These are phyloP conservation scores for Pseudozyma sp. DNA, from an alignment of 1,284 basidiomycete genomes.

Conservation along the genomic window DNA sequence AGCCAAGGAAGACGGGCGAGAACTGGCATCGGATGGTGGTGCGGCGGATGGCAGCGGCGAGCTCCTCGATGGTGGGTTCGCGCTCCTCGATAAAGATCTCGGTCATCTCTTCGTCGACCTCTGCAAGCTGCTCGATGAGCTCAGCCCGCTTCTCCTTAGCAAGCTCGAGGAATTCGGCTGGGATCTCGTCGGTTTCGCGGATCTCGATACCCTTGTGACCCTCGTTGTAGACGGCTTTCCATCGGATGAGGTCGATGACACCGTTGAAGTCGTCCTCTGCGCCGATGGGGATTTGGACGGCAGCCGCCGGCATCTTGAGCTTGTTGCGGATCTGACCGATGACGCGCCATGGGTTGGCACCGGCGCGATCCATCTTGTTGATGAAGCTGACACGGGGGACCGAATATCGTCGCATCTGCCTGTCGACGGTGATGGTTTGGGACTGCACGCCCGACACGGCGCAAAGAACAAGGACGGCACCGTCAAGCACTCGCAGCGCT, in stretches of 20 bases:
- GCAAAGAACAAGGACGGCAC: slow-evolving; percentile 94
- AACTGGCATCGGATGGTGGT: slow-evolving; percentile 89
- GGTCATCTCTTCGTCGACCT: slow-evolving; percentile 93
- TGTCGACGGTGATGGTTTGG: slow-evolving; percentile 98
- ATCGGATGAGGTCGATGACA: slow-evolving; percentile 91
- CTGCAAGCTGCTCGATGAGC: slow-evolving; percentile 93
- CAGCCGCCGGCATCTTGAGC: slow-evolving; percentile 89
- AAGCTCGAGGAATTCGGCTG: slow-evolving; percentile 74
- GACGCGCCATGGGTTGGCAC: slow-evolving; percentile 96
- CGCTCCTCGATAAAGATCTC: slow-evolving; percentile 86
- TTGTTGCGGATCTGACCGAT: slow-evolving; percentile 91
- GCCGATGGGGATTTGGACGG: slow-evolving; percentile 97
- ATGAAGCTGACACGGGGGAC: slow-evolving; percentile 96
- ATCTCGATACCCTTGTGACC: slow-evolving; percentile 90
- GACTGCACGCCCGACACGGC: slow-evolving; percentile 96
- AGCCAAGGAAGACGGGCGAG: slow-evolving; percentile 95
- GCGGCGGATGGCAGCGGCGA: slow-evolving; percentile 86
- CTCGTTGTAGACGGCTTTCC: slow-evolving; percentile 94
- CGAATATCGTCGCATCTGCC: slow-evolving; percentile 95
- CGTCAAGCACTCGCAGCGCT: slow-evolving; percentile 93
- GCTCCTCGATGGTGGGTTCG: slow-evolving; percentile 72
- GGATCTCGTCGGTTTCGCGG: slow-evolving; percentile 89
- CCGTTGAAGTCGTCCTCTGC: slow-evolving; percentile 87
- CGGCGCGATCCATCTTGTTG: slow-evolving; percentile 99
- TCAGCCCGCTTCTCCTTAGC: slow-evolving; percentile 73